These are phyloP conservation scores for Globisporangium rhizosaccharum DNA, from an alignment of 352 stramenopile genomes.

Conservation along the genomic window DNA sequence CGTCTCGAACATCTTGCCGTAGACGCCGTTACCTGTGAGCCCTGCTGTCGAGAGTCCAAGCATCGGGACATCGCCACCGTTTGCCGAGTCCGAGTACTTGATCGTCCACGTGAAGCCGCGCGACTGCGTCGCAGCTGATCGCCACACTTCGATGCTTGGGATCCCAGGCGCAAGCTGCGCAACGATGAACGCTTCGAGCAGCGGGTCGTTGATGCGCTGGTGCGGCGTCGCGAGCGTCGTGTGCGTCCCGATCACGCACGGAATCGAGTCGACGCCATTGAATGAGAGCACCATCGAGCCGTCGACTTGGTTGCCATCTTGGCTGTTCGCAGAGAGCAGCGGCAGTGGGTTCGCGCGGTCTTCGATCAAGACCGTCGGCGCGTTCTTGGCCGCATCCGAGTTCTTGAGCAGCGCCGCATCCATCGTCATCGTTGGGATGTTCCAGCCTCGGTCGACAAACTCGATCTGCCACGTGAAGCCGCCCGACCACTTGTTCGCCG, in stretches of 20 bases:
- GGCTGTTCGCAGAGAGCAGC: conserved; percentile 54
- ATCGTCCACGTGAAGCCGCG: conserved; percentile 82
- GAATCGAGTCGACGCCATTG: conserved; percentile 22
- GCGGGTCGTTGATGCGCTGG: conserved; percentile 23
- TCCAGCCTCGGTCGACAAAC: conserved; percentile 75
- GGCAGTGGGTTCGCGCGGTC: conserved; percentile 32
- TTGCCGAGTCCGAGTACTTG: conserved; percentile 46
- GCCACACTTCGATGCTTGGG: conserved; percentile 41
- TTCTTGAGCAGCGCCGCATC: conserved; percentile 21
- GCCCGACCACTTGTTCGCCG: conserved; percentile 88
- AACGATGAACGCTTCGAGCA: conserved; percentile 37
- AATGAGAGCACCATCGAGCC: conserved; percentile 76
- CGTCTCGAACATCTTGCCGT: conserved; percentile 58
- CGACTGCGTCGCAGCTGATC: conserved; percentile 56
- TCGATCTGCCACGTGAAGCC: conserved; percentile 93
- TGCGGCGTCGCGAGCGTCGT: conserved; percentile 28
- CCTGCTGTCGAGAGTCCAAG: conserved; percentile 29
- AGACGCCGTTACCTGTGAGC: conserved; percentile 28
- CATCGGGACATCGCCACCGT: conserved; percentile 81
- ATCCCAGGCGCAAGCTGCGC: conserved; percentile 30
- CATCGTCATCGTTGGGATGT: conserved; percentile 79
- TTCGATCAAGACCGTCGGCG: conserved; percentile 33
- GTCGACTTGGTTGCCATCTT: conserved; percentile 89
- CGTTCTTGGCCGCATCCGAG: conserved; percentile 12
- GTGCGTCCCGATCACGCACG: conserved; percentile 38